Evolutionary conservation across 257 asterid species (phyloP).

Genomic region (Hygrophila difformis): DNA sequence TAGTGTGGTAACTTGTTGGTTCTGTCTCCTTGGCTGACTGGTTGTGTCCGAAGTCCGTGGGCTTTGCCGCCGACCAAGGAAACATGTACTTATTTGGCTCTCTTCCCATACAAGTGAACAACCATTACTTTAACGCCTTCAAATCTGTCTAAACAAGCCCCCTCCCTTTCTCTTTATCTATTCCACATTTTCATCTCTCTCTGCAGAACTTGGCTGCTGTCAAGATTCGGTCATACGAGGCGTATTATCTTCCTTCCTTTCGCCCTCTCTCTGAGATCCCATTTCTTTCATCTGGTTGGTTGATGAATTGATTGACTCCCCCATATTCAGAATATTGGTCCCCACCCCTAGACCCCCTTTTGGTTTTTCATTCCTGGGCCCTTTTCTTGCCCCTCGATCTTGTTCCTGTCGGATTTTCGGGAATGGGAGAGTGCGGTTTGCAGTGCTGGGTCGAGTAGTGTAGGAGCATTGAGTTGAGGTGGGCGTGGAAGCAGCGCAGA

Average conservation of each 20-base stretch:
- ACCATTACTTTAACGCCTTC: constrained; percentile 33
- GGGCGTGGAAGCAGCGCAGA: constrained; percentile 19
- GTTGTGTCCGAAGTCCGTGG: constrained; percentile 76
- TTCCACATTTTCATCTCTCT: constrained; percentile 6
- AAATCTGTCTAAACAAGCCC: constrained; percentile 21
- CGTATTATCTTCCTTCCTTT: too few relatives aligned
- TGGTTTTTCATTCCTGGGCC: constrained; percentile 34
- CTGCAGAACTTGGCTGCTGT: constrained; percentile 37
- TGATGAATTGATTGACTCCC: constrained; percentile 22
- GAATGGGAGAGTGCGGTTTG: constrained; percentile 34
- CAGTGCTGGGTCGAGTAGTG: constrained; percentile 32
- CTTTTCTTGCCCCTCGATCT: constrained; percentile 26
- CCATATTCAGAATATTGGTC: constrained; percentile 50
- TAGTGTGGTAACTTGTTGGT: constrained; percentile 52
- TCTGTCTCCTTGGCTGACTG: constrained; percentile 79
- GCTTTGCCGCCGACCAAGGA: constrained; percentile 90
- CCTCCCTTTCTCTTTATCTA: constrained; percentile 9
- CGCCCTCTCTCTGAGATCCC: constrained; percentile 40
- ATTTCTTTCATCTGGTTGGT: constrained; percentile 29
- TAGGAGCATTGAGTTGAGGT: constrained; percentile 19
- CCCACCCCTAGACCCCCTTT: constrained; percentile 40
- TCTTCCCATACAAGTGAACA: constrained; percentile 51
- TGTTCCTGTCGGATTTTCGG: constrained; percentile 35
- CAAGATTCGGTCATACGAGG: constrained; percentile 68
- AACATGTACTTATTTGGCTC: constrained; percentile 52